Percentiles rank a stretch among this genome's conserved stretches.
Evolutionary conservation across 306 rosid genomes (phyloP).

Genomic region (Casuarina cunninghamiana): DNA sequence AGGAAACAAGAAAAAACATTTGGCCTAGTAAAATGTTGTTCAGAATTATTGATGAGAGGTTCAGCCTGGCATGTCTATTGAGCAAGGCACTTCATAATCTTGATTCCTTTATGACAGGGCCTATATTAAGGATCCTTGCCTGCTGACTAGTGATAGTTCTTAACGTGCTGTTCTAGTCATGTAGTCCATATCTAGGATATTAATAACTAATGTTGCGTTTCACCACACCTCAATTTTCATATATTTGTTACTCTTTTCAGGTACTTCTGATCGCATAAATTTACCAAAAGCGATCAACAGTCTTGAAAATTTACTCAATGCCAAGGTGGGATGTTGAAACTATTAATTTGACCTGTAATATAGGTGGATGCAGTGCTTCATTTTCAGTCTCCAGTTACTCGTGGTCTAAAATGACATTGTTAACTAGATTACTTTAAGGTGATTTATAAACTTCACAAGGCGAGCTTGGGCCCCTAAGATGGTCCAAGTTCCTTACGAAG

Average conservation of each 20-base stretch:
- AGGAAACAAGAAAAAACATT: background rate
- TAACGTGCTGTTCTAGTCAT: conserved; percentile 4
- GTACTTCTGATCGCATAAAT: conserved; percentile 58
- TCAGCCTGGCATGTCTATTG: background rate
- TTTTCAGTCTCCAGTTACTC: background rate
- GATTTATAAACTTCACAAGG: background rate
- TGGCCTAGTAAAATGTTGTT: background rate
- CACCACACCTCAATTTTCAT: conserved; percentile 9
- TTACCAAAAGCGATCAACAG: conserved; percentile 84
- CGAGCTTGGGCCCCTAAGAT: background rate
- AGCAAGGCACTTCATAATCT: background rate
- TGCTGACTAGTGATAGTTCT: conserved; percentile 9
- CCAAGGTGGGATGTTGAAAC: conserved; percentile 65
- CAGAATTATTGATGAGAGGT: background rate
- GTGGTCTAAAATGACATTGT: conserved; percentile 10
- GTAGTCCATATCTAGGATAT: conserved; percentile 20
- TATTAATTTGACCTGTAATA: conserved; percentile 19
- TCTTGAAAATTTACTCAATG: conserved; percentile 78
- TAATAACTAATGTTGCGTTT: conserved; percentile 12
- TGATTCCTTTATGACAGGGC: conserved; percentile 4
- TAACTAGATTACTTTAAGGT: background rate
- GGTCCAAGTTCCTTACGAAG: background rate
- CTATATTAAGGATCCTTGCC: conserved; percentile 7
- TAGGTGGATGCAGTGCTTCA: background rate
- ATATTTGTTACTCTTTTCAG: conserved; percentile 49